A percentile compares a stretch with the other conserved stretches of the same genome.
Evolutionary conservation across 2,329 filamentous ascomycete species (phyloP).

Genomic region (Fusarium sp.): DNA sequence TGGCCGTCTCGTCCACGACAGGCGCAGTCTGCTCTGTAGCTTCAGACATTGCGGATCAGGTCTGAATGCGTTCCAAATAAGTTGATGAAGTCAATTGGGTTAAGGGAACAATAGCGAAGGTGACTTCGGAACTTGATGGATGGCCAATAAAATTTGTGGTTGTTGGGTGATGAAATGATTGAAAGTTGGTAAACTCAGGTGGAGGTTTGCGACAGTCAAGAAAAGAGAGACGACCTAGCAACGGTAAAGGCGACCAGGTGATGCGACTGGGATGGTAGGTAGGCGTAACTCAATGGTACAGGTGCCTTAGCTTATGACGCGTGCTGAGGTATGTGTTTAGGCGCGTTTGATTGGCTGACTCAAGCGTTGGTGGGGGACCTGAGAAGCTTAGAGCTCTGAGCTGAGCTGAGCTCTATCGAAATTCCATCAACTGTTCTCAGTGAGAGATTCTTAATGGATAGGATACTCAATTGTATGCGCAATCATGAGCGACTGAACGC

Average conservation of each 20-base stretch:
- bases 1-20: constrained; percentile 30
- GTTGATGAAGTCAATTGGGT: background rate
- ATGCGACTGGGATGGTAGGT: background rate
- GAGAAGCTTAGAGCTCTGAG: constrained; percentile 1
- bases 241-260: constrained; percentile 20
- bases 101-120: background rate
- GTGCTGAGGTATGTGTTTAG: constrained; percentile 1
- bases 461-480: background rate
- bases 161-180: constrained; percentile 20
- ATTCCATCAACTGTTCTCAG: background rate
- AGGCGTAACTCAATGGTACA: background rate
- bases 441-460: background rate
- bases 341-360: constrained; percentile 29
- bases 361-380: background rate
- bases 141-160: constrained; percentile 1
- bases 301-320: constrained; percentile 24
- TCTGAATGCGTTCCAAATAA: background rate
- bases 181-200: constrained; percentile 9
- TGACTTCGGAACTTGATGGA: background rate
- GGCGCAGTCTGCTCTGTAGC: constrained; percentile 40
- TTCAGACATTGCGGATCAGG: constrained; percentile 43
- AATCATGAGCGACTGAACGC: no score
- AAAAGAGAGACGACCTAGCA: constrained; percentile 34
- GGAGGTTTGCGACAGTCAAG: constrained; percentile 38
- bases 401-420: background rate